Evolutionary conservation across 257 asterid genomes (phyloP).

Genomic region (Nicotiana noctiflora): DNA sequence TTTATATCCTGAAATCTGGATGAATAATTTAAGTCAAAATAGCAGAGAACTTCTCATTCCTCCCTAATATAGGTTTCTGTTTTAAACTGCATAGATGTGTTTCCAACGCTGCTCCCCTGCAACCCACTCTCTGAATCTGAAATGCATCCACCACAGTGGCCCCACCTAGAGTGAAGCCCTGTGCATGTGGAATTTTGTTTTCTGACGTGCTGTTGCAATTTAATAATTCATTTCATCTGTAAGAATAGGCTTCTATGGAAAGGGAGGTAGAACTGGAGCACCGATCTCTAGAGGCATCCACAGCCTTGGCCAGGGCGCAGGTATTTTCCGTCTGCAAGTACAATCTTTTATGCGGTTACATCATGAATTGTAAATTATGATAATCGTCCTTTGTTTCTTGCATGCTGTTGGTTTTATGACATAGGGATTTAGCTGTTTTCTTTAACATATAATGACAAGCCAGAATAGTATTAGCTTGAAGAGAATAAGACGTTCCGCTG

Average conservation of each 20-base stretch:
- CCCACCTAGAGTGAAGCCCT: not conserved
- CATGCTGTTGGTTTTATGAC: not conserved
- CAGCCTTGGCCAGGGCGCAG: conserved; percentile 92
- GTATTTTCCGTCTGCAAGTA: conserved; percentile 33
- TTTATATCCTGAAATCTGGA: not conserved
- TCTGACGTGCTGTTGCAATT: not conserved
- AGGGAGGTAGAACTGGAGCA: conserved; percentile 98
- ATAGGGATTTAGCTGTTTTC: not conserved
- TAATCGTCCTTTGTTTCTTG: not conserved
- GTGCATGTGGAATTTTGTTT: not conserved
- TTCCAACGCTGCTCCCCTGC: not conserved
- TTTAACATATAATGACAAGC: not conserved
- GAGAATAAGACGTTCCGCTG: not conserved
- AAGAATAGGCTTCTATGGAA: conserved; percentile 82
- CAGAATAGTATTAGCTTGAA: not conserved
- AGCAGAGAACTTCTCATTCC: conserved; percentile 3
- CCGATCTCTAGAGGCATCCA: conserved; percentile 86
- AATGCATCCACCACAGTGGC: not conserved
- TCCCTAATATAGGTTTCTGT: not conserved
- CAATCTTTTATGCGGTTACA: conserved; percentile 1
- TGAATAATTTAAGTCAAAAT: not conserved
- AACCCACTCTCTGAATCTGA: not conserved
- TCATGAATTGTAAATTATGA: not conserved
- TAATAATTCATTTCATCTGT: conserved; percentile 9
- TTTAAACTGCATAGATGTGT: not conserved